Evolutionary conservation across 2,329 filamentous ascomycete genomes (phyloP), one percentile per base, ranked within the genome.

Genomic region (Xylaria sp.): DNA sequence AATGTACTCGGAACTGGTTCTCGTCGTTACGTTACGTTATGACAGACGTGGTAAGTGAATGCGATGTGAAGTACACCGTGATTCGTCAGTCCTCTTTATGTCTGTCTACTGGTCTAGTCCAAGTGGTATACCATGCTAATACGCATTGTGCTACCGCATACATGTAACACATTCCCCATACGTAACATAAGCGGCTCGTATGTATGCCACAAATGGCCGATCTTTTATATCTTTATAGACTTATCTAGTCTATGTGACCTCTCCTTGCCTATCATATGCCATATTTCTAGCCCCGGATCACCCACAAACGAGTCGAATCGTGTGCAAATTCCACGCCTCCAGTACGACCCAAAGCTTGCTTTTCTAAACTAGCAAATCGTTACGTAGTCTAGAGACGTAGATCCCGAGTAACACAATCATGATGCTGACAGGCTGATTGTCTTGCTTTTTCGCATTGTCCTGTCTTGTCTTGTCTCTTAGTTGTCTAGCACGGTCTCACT

Each of bases 141-240:
- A 25, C 25, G 23, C 20, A 20, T 0, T 0, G 41, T 32, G 39
- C 52, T 20, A 55, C 52, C 52, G 20, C 50, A 46, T n/a, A 46
- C 36, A 5, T 39, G 13, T 30, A 4, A 15, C 23, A 50, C 9
- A 15, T 18, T 8, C 15, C 46, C 23, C 10, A 30, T 15, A 30
- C 30, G 45, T 48, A 48, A 48, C 7, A n/a, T 55, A 55, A 55
- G 50, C 50, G 30, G 50, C 30, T 36, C 50, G 15, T 55, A 13
- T 32, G 6, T 30, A 13, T 32, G 23, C 20, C 12, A 12, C 10
- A 48, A 10, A 48, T 48, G 12, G n/a, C 13, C 13, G 13, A 13
- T 46, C 43, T 46, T 46, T 20, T 23, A 23, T 36, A 36, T 36
- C 34, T 36, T 4, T 39, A 12, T 13, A 39, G 15, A 6, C 36